These are phyloP conservation scores for Penicillium sp. DNA, from an alignment of 2,329 filamentous ascomycete species.

Conservation along the genomic window DNA sequence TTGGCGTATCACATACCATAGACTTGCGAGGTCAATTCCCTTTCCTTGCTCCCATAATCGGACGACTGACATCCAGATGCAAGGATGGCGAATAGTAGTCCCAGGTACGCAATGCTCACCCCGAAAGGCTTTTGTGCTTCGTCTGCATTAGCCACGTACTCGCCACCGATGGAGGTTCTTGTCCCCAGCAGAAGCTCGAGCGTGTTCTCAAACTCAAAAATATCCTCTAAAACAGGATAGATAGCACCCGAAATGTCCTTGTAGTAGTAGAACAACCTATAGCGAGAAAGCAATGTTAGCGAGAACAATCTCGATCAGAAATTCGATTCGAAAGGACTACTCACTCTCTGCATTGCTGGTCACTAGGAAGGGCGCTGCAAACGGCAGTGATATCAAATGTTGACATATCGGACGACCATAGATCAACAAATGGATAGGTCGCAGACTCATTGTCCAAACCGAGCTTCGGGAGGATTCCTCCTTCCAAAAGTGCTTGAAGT, in stretches of 20 bases:
- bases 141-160: conserved; percentile 45
- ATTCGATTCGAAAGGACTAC: conserved; percentile 17
- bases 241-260: conserved; percentile 59
- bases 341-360: conserved; percentile 56
- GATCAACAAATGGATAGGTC: conserved; percentile 64
- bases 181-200: conserved; percentile 55
- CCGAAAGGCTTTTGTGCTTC: conserved; percentile 57
- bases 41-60: conserved; percentile 56
- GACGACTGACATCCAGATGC: conserved; percentile 63
- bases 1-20: conserved; percentile 47
- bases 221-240: conserved; percentile 60
- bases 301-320: not conserved
- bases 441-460: conserved; percentile 64
- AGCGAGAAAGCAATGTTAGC: conserved; percentile 5
- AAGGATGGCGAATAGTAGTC: conserved; percentile 60
- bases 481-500: conserved; percentile 56
- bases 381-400: conserved; percentile 57
- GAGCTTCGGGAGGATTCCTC: conserved; percentile 61
- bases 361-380: conserved; percentile 57
- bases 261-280: conserved; percentile 56
- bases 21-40: conserved; percentile 63
- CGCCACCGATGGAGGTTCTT: conserved; percentile 45
- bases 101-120: conserved; percentile 58
- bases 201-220: conserved; percentile 54
- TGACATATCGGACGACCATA: conserved; percentile 62